Evolutionary conservation across 1,284 basidiomycete genomes (phyloP).

Genomic region (Xerocomus amazonicus): DNA sequence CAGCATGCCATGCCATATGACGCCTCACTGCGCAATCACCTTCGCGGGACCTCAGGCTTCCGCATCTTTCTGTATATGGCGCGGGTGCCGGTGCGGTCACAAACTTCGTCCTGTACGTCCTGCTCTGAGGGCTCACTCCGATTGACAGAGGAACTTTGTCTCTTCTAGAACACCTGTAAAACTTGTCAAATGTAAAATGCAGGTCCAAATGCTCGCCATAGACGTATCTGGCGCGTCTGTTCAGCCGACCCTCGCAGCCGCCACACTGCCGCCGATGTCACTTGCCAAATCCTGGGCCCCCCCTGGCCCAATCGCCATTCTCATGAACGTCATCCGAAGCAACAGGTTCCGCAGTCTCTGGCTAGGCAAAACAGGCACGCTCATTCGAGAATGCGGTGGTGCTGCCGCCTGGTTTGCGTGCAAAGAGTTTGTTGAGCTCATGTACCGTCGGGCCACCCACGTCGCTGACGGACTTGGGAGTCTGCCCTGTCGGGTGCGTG

Average conservation of each 20-base stretch:
- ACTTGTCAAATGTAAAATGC: slow-evolving; percentile 97
- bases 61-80: slow-evolving; percentile 77
- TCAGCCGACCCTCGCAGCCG: slow-evolving; percentile 3
- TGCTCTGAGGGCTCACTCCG: neutral
- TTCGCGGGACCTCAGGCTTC: slow-evolving; percentile 50
- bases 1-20: slow-evolving; percentile 69
- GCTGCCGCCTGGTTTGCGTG: slow-evolving; percentile 88
- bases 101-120: slow-evolving; percentile 78
- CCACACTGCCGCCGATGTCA: slow-evolving; percentile 2
- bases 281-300: slow-evolving; percentile 20
- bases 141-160: neutral
- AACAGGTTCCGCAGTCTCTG: slow-evolving; percentile 85
- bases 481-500: slow-evolving; percentile 83
- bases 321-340: slow-evolving; percentile 61
- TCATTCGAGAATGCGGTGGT: slow-evolving; percentile 93
- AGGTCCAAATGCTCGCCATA: slow-evolving; percentile 82
- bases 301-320: slow-evolving; percentile 68
- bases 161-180: slow-evolving; percentile 83
- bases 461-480: slow-evolving; percentile 55
- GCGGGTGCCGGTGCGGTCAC: slow-evolving; percentile 84
- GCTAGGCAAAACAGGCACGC: slow-evolving; percentile 94
- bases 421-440: slow-evolving; percentile 78
- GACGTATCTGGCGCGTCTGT: slow-evolving; percentile 23
- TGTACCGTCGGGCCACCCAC: slow-evolving; percentile 39
- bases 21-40: slow-evolving; percentile 31